A percentile compares a stretch with the other conserved stretches of the same genome.
Evolutionary conservation across 768 basidiomycete genomes (phyloP).

Genomic region (Boletus rubescentipes): DNA sequence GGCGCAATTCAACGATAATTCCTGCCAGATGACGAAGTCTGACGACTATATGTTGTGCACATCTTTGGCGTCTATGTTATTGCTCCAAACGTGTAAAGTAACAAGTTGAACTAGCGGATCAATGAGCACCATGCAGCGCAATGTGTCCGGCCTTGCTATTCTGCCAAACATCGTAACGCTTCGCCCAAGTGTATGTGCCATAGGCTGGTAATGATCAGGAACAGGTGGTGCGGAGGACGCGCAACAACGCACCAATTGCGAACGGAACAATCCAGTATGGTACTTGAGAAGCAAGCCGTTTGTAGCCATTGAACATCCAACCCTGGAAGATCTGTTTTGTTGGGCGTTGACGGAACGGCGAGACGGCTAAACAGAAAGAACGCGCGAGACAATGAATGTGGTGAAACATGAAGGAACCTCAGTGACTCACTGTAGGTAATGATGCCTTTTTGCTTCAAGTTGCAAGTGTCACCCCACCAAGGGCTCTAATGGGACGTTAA

Average conservation of each 20-base stretch:
- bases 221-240: not conserved
- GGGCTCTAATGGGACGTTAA: conserved; percentile 51
- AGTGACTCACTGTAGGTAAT: conserved; percentile 71
- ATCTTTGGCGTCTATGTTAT: conserved; percentile 16
- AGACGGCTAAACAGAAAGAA: conserved; percentile 53
- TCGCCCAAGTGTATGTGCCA: conserved; percentile 77
- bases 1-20: conserved; percentile 7
- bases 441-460: conserved; percentile 73
- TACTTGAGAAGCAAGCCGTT: conserved; percentile 67
- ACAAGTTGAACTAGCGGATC: conserved; percentile 15
- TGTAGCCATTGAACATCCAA: conserved; percentile 88
- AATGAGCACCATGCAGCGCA: conserved; percentile 39
- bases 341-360: conserved; percentile 78
- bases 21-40: not conserved
- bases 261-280: conserved; percentile 82
- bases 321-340: conserved; percentile 66
- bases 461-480: conserved; percentile 87
- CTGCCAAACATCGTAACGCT: conserved; percentile 59
- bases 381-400: not conserved
- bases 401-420: not conserved
- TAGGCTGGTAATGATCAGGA: conserved; percentile 51
- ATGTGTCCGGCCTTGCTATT: conserved; percentile 84
- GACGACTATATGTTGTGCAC: not conserved
- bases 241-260: conserved; percentile 59
- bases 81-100: conserved; percentile 7